phyloP scores from a whole-genome alignment of 495 filamentous ascomycete species.

The Penicillium soppii region DNA sequence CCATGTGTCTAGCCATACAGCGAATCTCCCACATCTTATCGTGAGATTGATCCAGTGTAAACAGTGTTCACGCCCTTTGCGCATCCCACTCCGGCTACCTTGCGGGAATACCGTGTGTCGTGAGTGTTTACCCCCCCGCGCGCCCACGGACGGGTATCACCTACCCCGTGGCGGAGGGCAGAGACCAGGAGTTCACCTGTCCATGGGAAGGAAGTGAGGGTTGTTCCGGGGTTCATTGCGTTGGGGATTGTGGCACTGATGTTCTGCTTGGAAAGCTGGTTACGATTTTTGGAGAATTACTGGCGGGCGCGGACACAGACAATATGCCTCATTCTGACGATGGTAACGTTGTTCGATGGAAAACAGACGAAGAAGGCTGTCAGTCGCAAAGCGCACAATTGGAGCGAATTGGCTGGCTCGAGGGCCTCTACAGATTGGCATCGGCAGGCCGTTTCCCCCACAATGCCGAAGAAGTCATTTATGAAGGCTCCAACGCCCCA shows the following conservation, averaged over 20 bases:
- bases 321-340: slow-evolving; percentile 25
- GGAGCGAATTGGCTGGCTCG: slow-evolving; percentile 18
- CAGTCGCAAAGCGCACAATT: slow-evolving; percentile 16
- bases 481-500: slow-evolving; percentile 33
- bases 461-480: slow-evolving; percentile 51
- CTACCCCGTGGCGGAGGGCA: slow-evolving; percentile 64
- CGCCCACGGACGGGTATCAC: slow-evolving; percentile 65
- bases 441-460: slow-evolving; percentile 30
- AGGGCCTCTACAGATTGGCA: slow-evolving; percentile 31
- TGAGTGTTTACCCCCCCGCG: slow-evolving; percentile 65
- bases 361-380: slow-evolving; percentile 30
- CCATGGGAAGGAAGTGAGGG: slow-evolving; percentile 51
- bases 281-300: slow-evolving; percentile 51
- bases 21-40: slow-evolving; percentile 45
- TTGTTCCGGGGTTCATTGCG: slow-evolving; percentile 70
- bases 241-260: slow-evolving; percentile 73
- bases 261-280: slow-evolving; percentile 69
- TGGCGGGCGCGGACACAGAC: slow-evolving; percentile 23
- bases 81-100: slow-evolving; percentile 70
- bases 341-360: slow-evolving; percentile 43
- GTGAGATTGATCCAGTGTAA: slow-evolving; percentile 73
- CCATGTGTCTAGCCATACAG: slow-evolving; percentile 47
- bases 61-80: slow-evolving; percentile 67
- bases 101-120: slow-evolving; percentile 81
- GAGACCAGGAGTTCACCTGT: slow-evolving; percentile 69